Percentiles rank a stretch among this genome's conserved stretches.
phyloP scores from a whole-genome alignment of 768 basidiomycete genomes.

The Pisolithus microcarpus region DNA sequence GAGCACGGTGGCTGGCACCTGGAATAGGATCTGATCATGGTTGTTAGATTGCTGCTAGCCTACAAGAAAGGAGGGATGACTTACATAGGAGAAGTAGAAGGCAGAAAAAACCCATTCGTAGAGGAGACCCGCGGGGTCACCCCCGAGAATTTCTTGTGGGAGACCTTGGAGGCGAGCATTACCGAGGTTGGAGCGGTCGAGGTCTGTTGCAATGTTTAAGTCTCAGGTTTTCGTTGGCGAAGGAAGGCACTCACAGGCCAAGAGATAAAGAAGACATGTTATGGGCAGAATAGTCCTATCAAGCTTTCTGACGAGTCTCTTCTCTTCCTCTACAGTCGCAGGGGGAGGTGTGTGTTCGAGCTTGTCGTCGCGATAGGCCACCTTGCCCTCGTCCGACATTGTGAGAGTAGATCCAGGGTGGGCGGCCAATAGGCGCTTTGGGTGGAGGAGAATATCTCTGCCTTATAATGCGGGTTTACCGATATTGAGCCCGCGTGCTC shows the following conservation, averaged over 20 bases:
- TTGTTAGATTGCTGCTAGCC: background rate
- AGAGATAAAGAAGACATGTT: conserved; percentile 66
- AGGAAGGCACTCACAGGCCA: conserved; percentile 49
- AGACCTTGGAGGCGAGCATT: conserved; percentile 77
- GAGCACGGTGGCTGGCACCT: conserved; percentile 56
- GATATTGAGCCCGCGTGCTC: no score
- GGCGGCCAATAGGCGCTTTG: background rate
- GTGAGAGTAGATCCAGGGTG: background rate
- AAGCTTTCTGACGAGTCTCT: conserved; percentile 30
- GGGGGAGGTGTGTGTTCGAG: background rate
- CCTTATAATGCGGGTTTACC: no score
- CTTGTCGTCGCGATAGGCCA: background rate
- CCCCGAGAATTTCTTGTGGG: conserved; percentile 53
- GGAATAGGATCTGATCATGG: conserved; percentile 50
- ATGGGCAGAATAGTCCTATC: conserved; percentile 38
- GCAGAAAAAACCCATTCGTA: conserved; percentile 72
- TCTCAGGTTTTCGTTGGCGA: background rate
- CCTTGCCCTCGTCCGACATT: background rate
- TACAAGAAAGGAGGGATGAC: conserved; percentile 12
- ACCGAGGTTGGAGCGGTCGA: conserved; percentile 73
- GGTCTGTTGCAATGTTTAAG: conserved; percentile 25
- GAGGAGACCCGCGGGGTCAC: conserved; percentile 56
- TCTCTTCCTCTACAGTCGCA: conserved; percentile 29
- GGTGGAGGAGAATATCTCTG: no score
- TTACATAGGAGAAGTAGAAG: conserved; percentile 75